Evolutionary conservation across 768 basidiomycete genomes (phyloP).

Genomic region (Boletus bicolor): DNA sequence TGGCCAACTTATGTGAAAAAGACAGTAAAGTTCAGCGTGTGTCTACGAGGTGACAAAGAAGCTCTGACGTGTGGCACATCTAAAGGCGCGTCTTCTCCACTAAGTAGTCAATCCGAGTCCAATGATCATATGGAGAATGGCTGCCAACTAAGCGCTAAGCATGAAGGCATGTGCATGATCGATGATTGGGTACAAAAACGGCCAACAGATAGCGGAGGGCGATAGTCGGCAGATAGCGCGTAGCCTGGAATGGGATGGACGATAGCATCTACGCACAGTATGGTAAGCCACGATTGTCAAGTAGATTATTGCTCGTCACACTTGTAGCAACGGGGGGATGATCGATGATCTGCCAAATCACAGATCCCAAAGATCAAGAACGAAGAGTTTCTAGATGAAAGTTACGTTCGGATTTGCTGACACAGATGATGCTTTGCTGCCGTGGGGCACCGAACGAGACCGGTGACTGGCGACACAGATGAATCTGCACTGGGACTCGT

Average conservation of each 20-base stretch:
- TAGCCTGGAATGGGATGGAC: neutral
- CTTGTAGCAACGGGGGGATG: neutral
- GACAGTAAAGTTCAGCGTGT: neutral
- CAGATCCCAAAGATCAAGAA: neutral
- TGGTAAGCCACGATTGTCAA: neutral
- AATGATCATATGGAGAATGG: neutral
- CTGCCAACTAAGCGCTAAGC: neutral
- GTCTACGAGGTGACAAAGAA: conserved; percentile 3
- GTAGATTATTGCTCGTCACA: neutral
- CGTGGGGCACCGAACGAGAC: neutral
- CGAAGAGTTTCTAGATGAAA: neutral
- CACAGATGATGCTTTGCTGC: neutral
- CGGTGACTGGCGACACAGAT: neutral
- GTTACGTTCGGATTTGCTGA: neutral
- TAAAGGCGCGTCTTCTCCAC: neutral
- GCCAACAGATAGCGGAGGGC: neutral
- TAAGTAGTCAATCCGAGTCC: neutral
- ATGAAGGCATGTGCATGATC: neutral
- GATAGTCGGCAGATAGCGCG: neutral
- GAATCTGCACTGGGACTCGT: neutral
- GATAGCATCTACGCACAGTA: neutral
- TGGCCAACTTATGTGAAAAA: too few species aligned
- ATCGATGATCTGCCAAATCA: neutral
- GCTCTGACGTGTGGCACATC: neutral
- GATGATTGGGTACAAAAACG: neutral